Percentiles rank a stretch among this genome's conserved stretches.
phyloP scores from a whole-genome alignment of 192 early-diverging fungal genomes.

The Mortierella claussenii region DNA sequence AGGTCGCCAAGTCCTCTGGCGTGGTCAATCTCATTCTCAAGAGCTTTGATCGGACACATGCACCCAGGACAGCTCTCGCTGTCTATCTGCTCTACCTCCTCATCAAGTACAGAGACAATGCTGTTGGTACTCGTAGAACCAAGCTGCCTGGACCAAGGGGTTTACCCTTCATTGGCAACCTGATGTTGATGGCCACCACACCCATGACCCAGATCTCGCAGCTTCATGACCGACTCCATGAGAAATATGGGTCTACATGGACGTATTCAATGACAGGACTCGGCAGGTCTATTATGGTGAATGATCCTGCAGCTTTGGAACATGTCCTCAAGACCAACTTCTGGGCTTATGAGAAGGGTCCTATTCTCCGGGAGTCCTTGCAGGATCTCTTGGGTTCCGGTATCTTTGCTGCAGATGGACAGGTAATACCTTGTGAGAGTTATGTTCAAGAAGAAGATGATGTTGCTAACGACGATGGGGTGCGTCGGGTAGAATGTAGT shows the following conservation, averaged over 20 bases:
- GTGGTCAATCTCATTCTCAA: slow-evolving; percentile 12
- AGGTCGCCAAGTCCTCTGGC: slow-evolving; percentile 15
- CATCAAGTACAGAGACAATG: slow-evolving; percentile 39
- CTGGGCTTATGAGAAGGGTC: slow-evolving; percentile 33
- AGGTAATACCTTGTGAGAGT: too few species aligned
- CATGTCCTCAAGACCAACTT: slow-evolving; percentile 50
- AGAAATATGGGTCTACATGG: slow-evolving; percentile 26
- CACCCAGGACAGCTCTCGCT: slow-evolving; percentile 20
- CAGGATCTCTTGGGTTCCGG: slow-evolving; percentile 34
- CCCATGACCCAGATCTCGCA: slow-evolving; percentile 17
- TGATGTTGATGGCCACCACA: slow-evolving; percentile 5
- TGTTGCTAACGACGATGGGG: too few species aligned
- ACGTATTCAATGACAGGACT: slow-evolving; percentile 17
- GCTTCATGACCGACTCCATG: slow-evolving; percentile 25
- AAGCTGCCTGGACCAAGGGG: slow-evolving; percentile 39
- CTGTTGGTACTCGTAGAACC: slow-evolving; percentile 29
- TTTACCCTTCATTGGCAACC: slow-evolving; percentile 46
- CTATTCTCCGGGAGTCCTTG: slow-evolving; percentile 1
- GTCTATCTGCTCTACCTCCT: slow-evolving; percentile 31
- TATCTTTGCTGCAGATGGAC: slow-evolving; percentile 48
- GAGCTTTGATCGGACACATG: slow-evolving; percentile 12
- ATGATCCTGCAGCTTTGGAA: slow-evolving; percentile 30
- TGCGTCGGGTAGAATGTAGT: too few species aligned
- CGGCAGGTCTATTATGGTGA: slow-evolving; percentile 31
- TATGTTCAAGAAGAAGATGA: not conserved